A percentile compares a stretch with the other conserved stretches of the same genome.
Evolutionary conservation across 2,329 filamentous ascomycete genomes (phyloP).

Genomic region (Daldinia sp.): DNA sequence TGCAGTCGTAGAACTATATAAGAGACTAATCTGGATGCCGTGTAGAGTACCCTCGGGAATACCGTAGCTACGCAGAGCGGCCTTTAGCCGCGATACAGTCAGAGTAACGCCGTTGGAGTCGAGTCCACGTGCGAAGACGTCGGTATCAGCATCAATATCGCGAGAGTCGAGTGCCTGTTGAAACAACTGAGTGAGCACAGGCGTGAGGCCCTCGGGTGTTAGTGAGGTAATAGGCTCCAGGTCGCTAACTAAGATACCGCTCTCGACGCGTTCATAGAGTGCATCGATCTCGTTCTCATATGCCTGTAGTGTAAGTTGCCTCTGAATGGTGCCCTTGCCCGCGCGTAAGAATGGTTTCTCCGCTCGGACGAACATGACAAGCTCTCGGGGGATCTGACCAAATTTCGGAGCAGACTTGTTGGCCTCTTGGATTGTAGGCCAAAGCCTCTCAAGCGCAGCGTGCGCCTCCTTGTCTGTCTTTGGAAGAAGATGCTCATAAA

Average conservation of each 20-base stretch:
- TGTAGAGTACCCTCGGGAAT: slow-evolving; percentile 19
- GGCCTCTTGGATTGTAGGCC: slow-evolving; percentile 39
- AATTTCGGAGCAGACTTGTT: slow-evolving; percentile 39
- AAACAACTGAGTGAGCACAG: slow-evolving; percentile 36
- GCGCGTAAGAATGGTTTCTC: slow-evolving; percentile 40
- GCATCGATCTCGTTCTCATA: slow-evolving; percentile 42
- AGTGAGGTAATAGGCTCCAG: slow-evolving; percentile 32
- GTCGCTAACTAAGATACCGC: slow-evolving; percentile 32
- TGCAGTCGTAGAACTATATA: slow-evolving; percentile 29
- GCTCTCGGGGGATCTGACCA: slow-evolving; percentile 39
- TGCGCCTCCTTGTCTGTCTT: slow-evolving; percentile 22
- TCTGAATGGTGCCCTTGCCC: slow-evolving; percentile 41
- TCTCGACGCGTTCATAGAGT: slow-evolving; percentile 37
- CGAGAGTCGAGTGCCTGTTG: slow-evolving; percentile 32
- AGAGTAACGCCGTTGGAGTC: slow-evolving; percentile 40
- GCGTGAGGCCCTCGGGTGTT: slow-evolving; percentile 20
- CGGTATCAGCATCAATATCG: slow-evolving; percentile 34
- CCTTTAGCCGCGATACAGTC: slow-evolving; percentile 39
- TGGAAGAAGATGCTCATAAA: slow-evolving; percentile 22
- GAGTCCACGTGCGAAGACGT: slow-evolving; percentile 38
- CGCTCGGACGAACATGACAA: slow-evolving; percentile 35
- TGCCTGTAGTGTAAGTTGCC: slow-evolving; percentile 36
- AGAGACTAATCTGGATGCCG: slow-evolving; percentile 24
- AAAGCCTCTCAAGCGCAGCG: slow-evolving; percentile 32
- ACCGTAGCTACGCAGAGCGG: slow-evolving; percentile 34